Percentiles rank a stretch among this genome's conserved stretches.
phyloP scores from a whole-genome alignment of 2,329 filamentous ascomycete genomes.

The Nigrograna mackinnonii region DNA sequence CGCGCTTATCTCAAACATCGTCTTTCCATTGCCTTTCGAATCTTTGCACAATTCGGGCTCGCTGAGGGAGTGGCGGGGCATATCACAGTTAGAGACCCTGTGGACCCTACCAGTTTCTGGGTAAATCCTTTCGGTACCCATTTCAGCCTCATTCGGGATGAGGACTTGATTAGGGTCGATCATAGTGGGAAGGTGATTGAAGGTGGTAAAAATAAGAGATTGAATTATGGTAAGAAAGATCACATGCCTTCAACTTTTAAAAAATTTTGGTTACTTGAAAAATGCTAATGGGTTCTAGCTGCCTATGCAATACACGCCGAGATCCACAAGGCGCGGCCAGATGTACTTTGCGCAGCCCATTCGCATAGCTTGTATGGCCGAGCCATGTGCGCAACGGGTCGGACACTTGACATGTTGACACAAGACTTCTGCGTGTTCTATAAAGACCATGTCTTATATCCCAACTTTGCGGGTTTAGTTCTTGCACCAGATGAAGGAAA shows the following conservation, averaged over 20 bases:
- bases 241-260: conserved; percentile 57
- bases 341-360: conserved; percentile 58
- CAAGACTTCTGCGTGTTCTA: conserved; percentile 56
- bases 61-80: conserved; percentile 54
- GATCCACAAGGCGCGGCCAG: conserved; percentile 54
- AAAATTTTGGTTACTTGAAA: conserved; percentile 50
- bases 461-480: conserved; percentile 51
- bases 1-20: conserved; percentile 19
- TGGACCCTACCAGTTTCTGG: conserved; percentile 61
- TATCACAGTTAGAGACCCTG: conserved; percentile 60
- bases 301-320: conserved; percentile 61
- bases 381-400: conserved; percentile 62
- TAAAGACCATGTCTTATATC: conserved; percentile 51
- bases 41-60: conserved; percentile 40
- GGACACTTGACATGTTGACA: conserved; percentile 56
- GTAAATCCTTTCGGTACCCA: conserved; percentile 62
- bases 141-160: conserved; percentile 53
- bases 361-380: conserved; percentile 57
- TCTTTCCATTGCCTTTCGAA: conserved; percentile 19
- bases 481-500: conserved; percentile 50
- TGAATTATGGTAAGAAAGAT: conserved; percentile 46
- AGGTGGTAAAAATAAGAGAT: conserved; percentile 52
- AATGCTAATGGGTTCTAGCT: too few species aligned
- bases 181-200: conserved; percentile 62
- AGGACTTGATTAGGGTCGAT: conserved; percentile 65